Conservation (phyloP, 225 moss, liverwort and hornwort genomes). For the Takakia lepidozioides region DNA sequence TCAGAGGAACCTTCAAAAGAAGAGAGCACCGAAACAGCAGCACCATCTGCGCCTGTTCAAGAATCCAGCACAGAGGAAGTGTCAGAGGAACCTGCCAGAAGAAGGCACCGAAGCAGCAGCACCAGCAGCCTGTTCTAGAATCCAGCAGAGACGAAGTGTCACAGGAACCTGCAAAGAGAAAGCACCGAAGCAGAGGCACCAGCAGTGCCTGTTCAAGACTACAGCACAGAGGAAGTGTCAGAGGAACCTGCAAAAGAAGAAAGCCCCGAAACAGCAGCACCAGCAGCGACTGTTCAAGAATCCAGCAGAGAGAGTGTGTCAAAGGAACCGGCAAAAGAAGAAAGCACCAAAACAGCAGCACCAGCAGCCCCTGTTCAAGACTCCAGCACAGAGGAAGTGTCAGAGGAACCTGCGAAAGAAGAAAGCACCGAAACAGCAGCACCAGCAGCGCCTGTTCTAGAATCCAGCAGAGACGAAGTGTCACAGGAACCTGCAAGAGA, state of each 20-base stretch:
- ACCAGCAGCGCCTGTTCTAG: background rate
- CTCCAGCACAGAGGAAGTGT: background rate
- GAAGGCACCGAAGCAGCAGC: background rate
- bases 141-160: background rate
- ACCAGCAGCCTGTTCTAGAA: background rate
- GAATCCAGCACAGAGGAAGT: background rate
- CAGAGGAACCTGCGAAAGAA: background rate
- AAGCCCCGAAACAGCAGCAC: constrained; percentile 1
- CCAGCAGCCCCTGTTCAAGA: background rate
- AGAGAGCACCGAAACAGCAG: background rate
- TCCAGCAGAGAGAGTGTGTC: too few relatives aligned
- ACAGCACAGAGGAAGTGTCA: too few relatives aligned
- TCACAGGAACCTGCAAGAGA: background rate
- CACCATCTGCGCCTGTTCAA: background rate
- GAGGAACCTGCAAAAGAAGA: too few relatives aligned
- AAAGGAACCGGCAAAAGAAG: background rate
- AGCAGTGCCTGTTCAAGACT: background rate
- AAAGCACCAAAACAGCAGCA: background rate
- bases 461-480: too few relatives aligned
- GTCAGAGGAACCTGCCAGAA: background rate
- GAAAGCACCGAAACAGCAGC: constrained; percentile 1
- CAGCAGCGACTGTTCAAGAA: background rate
- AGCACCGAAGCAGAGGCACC: constrained; percentile 1
- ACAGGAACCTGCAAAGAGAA: background rate
- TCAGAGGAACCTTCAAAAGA: background rate